Evolutionary conservation across 768 basidiomycete species (phyloP).

Genomic region (Phlegmacium glaucopus): DNA sequence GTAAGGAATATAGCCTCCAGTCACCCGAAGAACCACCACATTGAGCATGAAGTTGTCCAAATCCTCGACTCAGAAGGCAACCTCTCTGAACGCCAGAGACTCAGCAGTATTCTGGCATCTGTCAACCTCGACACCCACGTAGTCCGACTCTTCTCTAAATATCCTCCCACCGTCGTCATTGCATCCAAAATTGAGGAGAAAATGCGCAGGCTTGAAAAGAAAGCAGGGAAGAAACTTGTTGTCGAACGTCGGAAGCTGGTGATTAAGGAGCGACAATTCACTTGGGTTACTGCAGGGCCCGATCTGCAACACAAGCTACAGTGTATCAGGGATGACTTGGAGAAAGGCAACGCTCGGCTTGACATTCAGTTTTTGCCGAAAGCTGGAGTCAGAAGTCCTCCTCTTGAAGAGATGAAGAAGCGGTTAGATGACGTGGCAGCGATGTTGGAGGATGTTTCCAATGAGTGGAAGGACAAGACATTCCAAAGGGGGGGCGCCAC

Average conservation of each 20-base stretch:
- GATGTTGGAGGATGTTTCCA: slow-evolving; percentile 44
- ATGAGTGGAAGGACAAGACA: slow-evolving; percentile 49
- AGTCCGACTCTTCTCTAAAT: slow-evolving; percentile 51
- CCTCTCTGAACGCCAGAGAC: slow-evolving; percentile 13
- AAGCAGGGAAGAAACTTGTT: slow-evolving; percentile 35
- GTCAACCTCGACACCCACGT: slow-evolving; percentile 39
- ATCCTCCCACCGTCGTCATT: slow-evolving; percentile 62
- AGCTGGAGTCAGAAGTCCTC: slow-evolving; percentile 35
- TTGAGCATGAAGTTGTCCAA: slow-evolving; percentile 17
- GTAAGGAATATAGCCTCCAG: slow-evolving; percentile 1
- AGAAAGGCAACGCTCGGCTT: slow-evolving; percentile 51
- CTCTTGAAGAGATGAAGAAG: slow-evolving; percentile 35
- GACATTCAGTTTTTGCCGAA: slow-evolving; percentile 55
- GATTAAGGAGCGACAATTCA: slow-evolving; percentile 68
- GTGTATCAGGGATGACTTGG: slow-evolving; percentile 54
- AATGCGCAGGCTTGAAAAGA: slow-evolving; percentile 30
- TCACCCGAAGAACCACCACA: slow-evolving; percentile 21
- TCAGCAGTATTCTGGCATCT: slow-evolving; percentile 42
- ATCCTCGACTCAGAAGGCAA: slow-evolving; percentile 13
- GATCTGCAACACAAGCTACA: slow-evolving; percentile 67
- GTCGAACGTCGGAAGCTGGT: slow-evolving; percentile 32
- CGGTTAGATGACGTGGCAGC: slow-evolving; percentile 42
- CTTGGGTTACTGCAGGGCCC: slow-evolving; percentile 57
- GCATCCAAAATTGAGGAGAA: slow-evolving; percentile 25
- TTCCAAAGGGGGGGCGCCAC: slow-evolving; percentile 33